Conservation (phyloP, 805 yeast genomes). For the Clavispora asparagi region DNA sequence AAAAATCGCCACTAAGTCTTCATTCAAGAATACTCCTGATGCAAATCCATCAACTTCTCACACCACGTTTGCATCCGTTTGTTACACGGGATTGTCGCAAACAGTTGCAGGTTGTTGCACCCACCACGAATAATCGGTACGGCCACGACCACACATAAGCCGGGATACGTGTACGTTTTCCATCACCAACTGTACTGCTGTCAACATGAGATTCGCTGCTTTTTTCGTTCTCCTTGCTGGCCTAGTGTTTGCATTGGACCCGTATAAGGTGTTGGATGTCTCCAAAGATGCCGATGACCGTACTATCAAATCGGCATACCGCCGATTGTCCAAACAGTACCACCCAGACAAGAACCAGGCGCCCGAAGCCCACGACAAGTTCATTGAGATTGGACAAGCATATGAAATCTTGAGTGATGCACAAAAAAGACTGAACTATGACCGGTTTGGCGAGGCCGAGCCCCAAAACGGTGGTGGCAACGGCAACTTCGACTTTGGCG, state of each 20-base stretch:
- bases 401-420: conserved; percentile 76
- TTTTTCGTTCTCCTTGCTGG: conserved; percentile 5
- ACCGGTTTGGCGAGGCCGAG: conserved; percentile 68
- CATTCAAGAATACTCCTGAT: too few species aligned
- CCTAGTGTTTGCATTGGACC: conserved; percentile 34
- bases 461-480: conserved; percentile 33
- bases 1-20: too few species aligned
- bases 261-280: conserved; percentile 64
- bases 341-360: conserved; percentile 94
- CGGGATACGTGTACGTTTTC: not conserved
- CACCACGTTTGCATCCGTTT: too few species aligned
- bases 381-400: conserved; percentile 89
- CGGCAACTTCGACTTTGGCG: conserved; percentile 40
- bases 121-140: not conserved
- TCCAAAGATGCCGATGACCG: conserved; percentile 63
- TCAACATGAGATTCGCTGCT: not conserved
- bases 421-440: conserved; percentile 65
- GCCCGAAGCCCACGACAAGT: conserved; percentile 78
- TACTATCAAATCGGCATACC: conserved; percentile 81
- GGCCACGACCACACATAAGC: not conserved
- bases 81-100: too few species aligned
- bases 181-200: not conserved
- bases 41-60: too few species aligned
- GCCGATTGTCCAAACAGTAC: conserved; percentile 73
- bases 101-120: too few species aligned